phyloP scores from a whole-genome alignment of 2,329 filamentous ascomycete genomes.

The Diaporthe batatas region DNA sequence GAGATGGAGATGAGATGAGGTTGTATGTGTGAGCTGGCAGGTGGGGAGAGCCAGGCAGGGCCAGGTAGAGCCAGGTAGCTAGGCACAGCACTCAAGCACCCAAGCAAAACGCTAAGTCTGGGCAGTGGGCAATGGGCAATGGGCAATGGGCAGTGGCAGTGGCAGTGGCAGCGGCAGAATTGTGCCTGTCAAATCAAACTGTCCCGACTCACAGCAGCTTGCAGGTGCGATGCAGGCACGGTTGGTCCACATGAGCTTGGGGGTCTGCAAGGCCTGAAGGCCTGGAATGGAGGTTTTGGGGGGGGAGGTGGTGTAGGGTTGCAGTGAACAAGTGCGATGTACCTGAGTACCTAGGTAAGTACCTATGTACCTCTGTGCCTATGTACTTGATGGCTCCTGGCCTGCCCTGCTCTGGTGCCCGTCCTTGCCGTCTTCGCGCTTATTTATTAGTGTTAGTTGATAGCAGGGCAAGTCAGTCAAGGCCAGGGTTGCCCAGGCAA shows the following conservation, averaged over 20 bases:
- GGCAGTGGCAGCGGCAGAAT: too few species aligned
- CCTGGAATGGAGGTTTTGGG: conserved; percentile 16
- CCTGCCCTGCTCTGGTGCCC: neutral
- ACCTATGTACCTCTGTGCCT: too few species aligned
- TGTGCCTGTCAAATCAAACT: conserved; percentile 1
- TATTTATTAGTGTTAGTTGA: neutral
- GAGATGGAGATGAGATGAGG: conserved; percentile 22
- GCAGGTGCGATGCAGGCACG: neutral
- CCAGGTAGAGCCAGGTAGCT: too few species aligned
- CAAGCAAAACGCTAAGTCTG: too few species aligned
- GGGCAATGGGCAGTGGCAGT: neutral
- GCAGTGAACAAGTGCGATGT: neutral
- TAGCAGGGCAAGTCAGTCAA: too few species aligned
- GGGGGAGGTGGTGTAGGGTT: neutral
- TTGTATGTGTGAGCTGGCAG: conserved; percentile 36
- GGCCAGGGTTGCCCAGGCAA: conserved; percentile 19
- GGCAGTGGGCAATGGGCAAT: conserved; percentile 1
- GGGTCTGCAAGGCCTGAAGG: neutral
- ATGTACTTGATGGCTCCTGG: neutral
- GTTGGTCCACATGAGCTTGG: neutral
- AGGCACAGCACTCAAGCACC: too few species aligned
- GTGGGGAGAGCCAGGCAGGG: conserved; percentile 14
- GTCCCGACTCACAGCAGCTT: conserved; percentile 1
- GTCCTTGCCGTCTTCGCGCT: conserved; percentile 10
- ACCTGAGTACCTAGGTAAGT: too few species aligned